These are phyloP conservation scores for Peniophora sp. DNA, from an alignment of 1,284 basidiomycete species.

Conservation along the genomic window DNA sequence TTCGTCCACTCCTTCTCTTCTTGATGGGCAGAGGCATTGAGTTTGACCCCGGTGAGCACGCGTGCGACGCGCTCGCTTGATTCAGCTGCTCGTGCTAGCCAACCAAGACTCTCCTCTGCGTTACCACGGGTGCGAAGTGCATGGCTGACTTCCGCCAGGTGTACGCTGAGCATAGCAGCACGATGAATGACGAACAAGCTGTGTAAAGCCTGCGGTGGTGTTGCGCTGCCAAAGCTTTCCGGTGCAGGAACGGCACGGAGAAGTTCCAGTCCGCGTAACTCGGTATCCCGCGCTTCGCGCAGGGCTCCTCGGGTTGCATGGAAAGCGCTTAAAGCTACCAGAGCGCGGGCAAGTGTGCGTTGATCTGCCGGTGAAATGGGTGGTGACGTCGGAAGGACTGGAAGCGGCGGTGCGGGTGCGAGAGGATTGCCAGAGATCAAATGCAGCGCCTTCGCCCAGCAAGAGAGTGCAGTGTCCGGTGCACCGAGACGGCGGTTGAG, in stretches of 20 bases:
- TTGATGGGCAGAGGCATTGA: conserved; percentile 27
- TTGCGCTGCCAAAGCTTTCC: conserved; percentile 29
- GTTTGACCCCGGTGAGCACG: conserved; percentile 39
- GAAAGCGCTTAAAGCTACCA: conserved; percentile 66
- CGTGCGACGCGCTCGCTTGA: conserved; percentile 61
- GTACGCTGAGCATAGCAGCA: conserved; percentile 62
- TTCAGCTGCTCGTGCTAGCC: conserved; percentile 51
- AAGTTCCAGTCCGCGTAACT: conserved; percentile 60
- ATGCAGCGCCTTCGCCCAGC: conserved; percentile 58
- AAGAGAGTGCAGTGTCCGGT: conserved; percentile 44
- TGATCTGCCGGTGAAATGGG: conserved; percentile 61
- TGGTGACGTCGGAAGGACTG: conserved; percentile 29
- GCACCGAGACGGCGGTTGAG: conserved; percentile 48
- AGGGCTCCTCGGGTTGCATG: conserved; percentile 64
- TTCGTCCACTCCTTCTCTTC: conserved; percentile 5
- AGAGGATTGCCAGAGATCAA: conserved; percentile 25
- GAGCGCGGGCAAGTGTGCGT: conserved; percentile 54
- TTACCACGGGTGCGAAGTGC: conserved; percentile 37
- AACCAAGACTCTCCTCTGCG: conserved; percentile 40
- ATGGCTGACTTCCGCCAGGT: conserved; percentile 69
- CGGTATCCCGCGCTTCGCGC: conserved; percentile 55
- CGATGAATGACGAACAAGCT: conserved; percentile 65
- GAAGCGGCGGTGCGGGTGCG: conserved; percentile 8
- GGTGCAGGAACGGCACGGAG: conserved; percentile 58
- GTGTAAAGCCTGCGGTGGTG: conserved; percentile 58